Percentiles rank a stretch among this genome's conserved stretches.
phyloP scores from a whole-genome alignment of 352 stramenopile species.

The Nannochloropsis limnetica region DNA sequence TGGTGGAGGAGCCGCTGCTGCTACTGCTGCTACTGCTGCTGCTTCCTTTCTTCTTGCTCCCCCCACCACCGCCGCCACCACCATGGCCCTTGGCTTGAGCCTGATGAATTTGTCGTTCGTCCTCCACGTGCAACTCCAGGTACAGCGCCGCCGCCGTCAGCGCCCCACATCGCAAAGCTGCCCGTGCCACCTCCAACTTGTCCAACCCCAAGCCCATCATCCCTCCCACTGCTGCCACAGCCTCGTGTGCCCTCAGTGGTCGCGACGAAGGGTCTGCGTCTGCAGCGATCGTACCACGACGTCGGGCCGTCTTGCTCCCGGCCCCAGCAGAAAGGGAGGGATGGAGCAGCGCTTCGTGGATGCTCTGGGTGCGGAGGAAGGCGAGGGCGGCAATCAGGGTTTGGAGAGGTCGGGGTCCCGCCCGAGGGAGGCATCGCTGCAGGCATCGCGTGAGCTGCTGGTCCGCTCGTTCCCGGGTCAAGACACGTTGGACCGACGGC shows the following conservation, averaged over 20 bases:
- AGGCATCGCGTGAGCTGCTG: background rate
- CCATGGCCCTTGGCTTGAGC: background rate
- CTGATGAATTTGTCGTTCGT: background rate
- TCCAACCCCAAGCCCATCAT: conserved; percentile 34
- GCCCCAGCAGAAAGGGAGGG: background rate
- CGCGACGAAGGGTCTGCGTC: background rate
- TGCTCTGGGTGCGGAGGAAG: background rate
- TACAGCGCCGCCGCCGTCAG: background rate
- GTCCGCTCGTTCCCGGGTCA: background rate
- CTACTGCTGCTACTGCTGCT: background rate
- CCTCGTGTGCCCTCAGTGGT: background rate
- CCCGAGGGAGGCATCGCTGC: background rate
- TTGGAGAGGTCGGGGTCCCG: background rate
- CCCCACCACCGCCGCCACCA: background rate
- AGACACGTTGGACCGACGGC: background rate
- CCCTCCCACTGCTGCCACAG: background rate
- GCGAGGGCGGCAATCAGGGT: background rate
- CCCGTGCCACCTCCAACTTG: conserved; percentile 3
- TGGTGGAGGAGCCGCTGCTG: background rate
- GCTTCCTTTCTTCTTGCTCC: background rate
- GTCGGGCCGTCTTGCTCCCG: background rate
- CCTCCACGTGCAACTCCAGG: conserved; percentile 29
- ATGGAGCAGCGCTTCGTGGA: background rate
- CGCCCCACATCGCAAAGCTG: conserved; percentile 8
- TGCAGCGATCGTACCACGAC: background rate